phyloP scores from a whole-genome alignment of 768 basidiomycete species.

The Gloeophyllum trabeum region DNA sequence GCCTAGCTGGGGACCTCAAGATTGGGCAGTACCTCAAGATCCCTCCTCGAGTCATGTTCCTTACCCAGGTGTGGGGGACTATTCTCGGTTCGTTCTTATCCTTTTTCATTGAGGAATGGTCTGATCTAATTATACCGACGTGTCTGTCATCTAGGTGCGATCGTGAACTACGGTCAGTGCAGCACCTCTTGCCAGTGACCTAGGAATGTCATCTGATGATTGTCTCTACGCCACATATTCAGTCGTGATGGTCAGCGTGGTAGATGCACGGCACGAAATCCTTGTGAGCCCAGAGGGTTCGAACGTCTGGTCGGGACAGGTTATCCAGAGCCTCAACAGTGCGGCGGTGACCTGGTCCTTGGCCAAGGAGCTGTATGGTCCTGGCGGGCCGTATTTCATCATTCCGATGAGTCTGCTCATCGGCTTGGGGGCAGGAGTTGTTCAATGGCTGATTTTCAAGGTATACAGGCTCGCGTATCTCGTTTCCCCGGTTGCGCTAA shows the following conservation, averaged over 20 bases:
- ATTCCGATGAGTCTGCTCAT: not conserved
- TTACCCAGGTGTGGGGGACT: conserved; percentile 57
- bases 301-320: conserved; percentile 37
- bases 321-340: conserved; percentile 37
- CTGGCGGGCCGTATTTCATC: not conserved
- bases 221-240: conserved; percentile 16
- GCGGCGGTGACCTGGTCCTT: conserved; percentile 34
- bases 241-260: conserved; percentile 47
- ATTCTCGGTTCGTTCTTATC: conserved; percentile 28
- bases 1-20: conserved; percentile 51
- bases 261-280: conserved; percentile 40
- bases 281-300: conserved; percentile 28
- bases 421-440: not conserved
- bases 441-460: not conserved
- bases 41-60: conserved; percentile 54
- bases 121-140: too few species aligned
- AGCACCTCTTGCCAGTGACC: too few species aligned
- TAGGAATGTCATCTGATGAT: not conserved
- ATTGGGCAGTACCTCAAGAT: conserved; percentile 51
- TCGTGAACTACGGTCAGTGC: conserved; percentile 25
- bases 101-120: too few species aligned
- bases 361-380: not conserved
- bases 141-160: conserved; percentile 10
- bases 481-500: not conserved
- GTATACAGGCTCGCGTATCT: not conserved